Evolutionary conservation across 371 early-diverging fungal genomes (phyloP), one percentile per base, ranked within the genome.

Genomic region (Rhizomucor pusillus): DNA sequence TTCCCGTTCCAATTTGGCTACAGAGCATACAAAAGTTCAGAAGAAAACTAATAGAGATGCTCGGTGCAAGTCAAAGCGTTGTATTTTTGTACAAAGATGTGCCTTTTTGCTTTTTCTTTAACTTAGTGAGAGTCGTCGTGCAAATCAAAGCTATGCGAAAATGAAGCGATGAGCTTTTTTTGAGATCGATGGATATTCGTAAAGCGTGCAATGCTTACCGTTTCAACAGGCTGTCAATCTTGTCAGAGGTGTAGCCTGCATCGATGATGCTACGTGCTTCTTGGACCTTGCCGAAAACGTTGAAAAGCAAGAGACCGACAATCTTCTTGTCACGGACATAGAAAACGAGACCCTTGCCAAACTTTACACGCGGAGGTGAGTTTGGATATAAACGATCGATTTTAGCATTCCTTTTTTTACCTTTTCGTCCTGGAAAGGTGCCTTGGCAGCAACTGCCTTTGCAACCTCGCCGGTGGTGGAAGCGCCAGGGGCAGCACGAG

Each of bases 331-430:
- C 77, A 25, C 78, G 69, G 43, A 85, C 59, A 67, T 90, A 90
- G 56, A 86, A 81, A 0, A 90, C 88, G 52, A 87, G 75, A 12
- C 90, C 90, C 65, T 82, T 86, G 51, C 79, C 81, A 63, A 79
- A 88, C 70, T 81, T 29, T 29, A 29, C 7, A 29, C 29, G 5
- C 29, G 61, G 25, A 72, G 69, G 51, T 19, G 41, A 41, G 41
- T 50, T 49, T 62, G 62, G n/a, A 56, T 13, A 19, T 13, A 29
- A 7, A 13, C n/a, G 5, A 7, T 41, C 13, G 14, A 6, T 23
- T 40, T 14, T 43, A 46, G 35, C 1, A 13, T 14, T 25, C 1
- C 1, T 10, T 2, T 29, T 36, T 43, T 43, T 63, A 59, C 60
- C 66, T 71, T 70, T 57, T 73, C 75, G 44, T 63, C 67, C 35